Evolutionary conservation across 2,329 filamentous ascomycete genomes (phyloP), one percentile per base, ranked within the genome.

Genomic region (Alternaria solani): DNA sequence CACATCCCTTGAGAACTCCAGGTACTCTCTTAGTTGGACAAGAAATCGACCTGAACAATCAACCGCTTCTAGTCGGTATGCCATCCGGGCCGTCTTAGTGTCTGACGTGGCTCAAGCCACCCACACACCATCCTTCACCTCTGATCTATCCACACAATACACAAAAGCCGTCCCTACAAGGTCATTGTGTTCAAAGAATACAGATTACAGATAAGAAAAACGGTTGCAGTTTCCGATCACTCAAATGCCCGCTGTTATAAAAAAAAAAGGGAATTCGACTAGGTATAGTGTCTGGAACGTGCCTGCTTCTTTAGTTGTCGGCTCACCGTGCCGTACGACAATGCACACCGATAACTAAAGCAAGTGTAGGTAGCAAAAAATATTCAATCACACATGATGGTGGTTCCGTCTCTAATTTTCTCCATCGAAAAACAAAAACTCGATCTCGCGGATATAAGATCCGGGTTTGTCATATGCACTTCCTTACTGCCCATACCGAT

Each of bases 211-310:
- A 26, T 48, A 36, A 51, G 52, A 54, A 59, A 36, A 51, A 55
- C 56, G 62, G 62, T 57, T 64, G 57, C 62, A 46, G 32, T 38
- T 51, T 34, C 57, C 57, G 47, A 52, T 39, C 52, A 59, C 26
- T 56, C 23, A 20, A 39, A 26, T 47, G 11, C 28, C 55, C 12
- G 28, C 12, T 18, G 6, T 7, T 16, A 14, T 20, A 9, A 20
- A 16, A 42, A n/a, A 44, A 43, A 47, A 46, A 34, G 34, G 14
- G 7, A 25, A 18, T n/a, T 30, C 26, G 5, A 11, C 25, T 25
- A 38, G 55, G 30, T 44, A 57, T 23, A 20, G 20, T 57, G 43
- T 30, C 55, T 30, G 39, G 26, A 30, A 32, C 30, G 18, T 20
- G 42, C 47, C 36, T 34, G 14, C 28, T 38, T 52, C 20, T 49